Base-by-base conservation (phyloP, 1,139 yeast species). In the Suhomyces anneliseae region DNA sequence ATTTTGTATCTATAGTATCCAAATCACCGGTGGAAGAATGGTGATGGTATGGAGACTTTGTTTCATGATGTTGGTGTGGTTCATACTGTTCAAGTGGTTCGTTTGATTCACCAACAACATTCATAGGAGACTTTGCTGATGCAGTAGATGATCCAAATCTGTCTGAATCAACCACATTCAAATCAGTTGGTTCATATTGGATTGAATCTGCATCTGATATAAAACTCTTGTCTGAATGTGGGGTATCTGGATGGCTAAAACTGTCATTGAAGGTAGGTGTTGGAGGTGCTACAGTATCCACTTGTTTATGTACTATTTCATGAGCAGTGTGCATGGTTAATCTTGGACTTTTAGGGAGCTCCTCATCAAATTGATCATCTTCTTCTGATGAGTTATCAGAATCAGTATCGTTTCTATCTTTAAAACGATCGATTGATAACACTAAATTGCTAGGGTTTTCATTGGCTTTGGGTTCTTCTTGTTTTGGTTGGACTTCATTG, bases 171-270 rank as follows among this genome's bases (percentile, higher is more conserved):
- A 42, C 53, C n/a, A 70, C 56, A 43, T 68, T 62, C 45, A 72
- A 56, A 33, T 52, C 54, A 0, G 54, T 54, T 2, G 74, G 74
- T 50, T 72, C 78, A 38, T 59, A 42, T 46, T 72, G 76, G 29
- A 69, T 68, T 7, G 74, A 68, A 52, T 72, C 76, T 2, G 64
- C 64, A 46, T 71, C 76, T 0, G 75, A 69, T 38, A 57, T 62
- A 48, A 60, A 70, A 48, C 75, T 71, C 43, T 52, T 54, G 12
- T 71, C 75, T 0, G 72, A 67, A 27, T 50, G 48, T 3, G 74
- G 74, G 8, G 76, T 66, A 12, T 64, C 72, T 6, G 65, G 57
- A 7, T 47, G 42, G n/a, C 43, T 24, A 12, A 52, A 45, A 3
- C 44, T 42, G n/a, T 51, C 49, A 32, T 43, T 48, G 33, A 48